Percentiles rank a stretch among this genome's conserved stretches.
Evolutionary conservation across 768 basidiomycete species (phyloP).

Genomic region (Tulasnella sp.): DNA sequence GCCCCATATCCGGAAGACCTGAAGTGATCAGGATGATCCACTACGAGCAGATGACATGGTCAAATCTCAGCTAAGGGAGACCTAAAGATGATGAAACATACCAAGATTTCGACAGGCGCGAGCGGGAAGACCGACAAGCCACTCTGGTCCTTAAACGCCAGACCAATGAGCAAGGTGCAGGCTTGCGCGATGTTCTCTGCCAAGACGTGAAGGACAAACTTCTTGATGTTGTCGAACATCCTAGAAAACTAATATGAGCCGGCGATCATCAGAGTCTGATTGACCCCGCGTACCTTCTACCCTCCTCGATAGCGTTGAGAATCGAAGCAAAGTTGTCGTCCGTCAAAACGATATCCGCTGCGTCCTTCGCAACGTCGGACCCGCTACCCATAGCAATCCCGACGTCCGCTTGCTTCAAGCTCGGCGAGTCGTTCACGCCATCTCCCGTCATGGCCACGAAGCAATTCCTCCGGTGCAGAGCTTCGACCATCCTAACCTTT

Average conservation of each 20-base stretch:
- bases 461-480: slow-evolving; percentile 37
- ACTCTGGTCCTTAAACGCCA: slow-evolving; percentile 41
- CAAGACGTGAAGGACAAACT: slow-evolving; percentile 44
- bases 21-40: slow-evolving; percentile 45
- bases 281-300: slow-evolving; percentile 44
- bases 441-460: slow-evolving; percentile 46
- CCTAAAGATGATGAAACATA: background rate
- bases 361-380: slow-evolving; percentile 43
- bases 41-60: slow-evolving; percentile 13
- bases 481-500: slow-evolving; percentile 46
- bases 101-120: slow-evolving; percentile 35
- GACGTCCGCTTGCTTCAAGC: slow-evolving; percentile 42
- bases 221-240: slow-evolving; percentile 44
- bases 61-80: background rate
- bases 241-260: background rate
- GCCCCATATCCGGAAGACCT: slow-evolving; percentile 43
- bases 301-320: slow-evolving; percentile 51
- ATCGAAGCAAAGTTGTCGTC: slow-evolving; percentile 59
- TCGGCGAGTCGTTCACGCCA: slow-evolving; percentile 43
- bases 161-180: slow-evolving; percentile 41
- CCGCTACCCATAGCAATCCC: slow-evolving; percentile 45
- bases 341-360: slow-evolving; percentile 51
- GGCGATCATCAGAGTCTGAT: background rate
- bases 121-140: slow-evolving; percentile 44
- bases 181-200: slow-evolving; percentile 46